phyloP scores from a whole-genome alignment of 2,329 filamentous ascomycete species.

The Diplodia intermedia region DNA sequence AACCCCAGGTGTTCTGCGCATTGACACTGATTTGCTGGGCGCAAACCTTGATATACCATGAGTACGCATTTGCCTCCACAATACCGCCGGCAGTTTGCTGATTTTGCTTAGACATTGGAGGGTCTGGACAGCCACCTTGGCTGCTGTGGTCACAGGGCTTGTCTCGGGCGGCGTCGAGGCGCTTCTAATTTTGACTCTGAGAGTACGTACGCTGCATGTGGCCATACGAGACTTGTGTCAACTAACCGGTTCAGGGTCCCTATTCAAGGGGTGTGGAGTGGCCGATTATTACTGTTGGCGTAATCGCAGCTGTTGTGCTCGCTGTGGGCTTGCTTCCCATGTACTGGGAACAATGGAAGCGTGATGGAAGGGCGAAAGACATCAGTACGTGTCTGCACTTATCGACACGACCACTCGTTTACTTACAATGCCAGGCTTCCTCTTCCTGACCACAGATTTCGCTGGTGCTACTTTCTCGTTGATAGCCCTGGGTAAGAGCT shows the following conservation, averaged over 20 bases:
- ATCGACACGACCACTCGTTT: neutral
- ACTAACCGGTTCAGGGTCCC: conserved; percentile 52
- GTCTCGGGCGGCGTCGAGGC: conserved; percentile 62
- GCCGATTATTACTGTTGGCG: conserved; percentile 63
- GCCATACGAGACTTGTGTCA: neutral
- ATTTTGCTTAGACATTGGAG: conserved; percentile 53
- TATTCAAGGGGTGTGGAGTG: conserved; percentile 62
- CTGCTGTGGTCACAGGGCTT: conserved; percentile 51
- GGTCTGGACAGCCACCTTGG: conserved; percentile 54
- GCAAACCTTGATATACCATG: conserved; percentile 60
- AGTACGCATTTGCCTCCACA: conserved; percentile 44
- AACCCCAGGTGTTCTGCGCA: conserved; percentile 61
- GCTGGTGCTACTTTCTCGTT: conserved; percentile 68
- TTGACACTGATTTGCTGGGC: conserved; percentile 60
- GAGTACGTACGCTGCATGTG: conserved; percentile 56
- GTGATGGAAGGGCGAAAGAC: conserved; percentile 66
- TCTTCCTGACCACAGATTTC: conserved; percentile 67
- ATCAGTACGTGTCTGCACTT: conserved; percentile 55
- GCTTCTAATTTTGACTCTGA: conserved; percentile 63
- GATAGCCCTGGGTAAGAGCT: conserved; percentile 62
- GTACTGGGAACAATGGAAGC: conserved; percentile 68
- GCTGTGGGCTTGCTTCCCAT: conserved; percentile 64
- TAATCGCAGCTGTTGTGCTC: conserved; percentile 64
- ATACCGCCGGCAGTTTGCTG: conserved; percentile 35
- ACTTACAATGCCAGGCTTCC: conserved; percentile 48